A percentile compares a stretch with the other conserved stretches of the same genome.
Conservation (phyloP, 306 rosid genomes). For the Quercus wislizeni region DNA sequence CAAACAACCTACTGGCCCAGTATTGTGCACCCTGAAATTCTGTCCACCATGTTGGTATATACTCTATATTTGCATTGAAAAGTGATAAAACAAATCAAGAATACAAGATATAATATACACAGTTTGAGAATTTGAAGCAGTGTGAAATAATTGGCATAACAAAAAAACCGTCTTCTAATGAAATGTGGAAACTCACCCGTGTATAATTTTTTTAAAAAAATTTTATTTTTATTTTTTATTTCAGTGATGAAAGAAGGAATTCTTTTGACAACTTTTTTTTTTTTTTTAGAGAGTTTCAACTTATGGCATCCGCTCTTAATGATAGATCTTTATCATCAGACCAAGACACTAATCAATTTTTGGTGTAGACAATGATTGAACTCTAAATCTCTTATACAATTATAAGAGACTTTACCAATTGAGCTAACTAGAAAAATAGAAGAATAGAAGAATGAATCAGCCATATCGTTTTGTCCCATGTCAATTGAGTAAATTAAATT, state of each 20-base stretch:
- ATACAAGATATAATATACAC: too few species aligned
- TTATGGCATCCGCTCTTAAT: background rate
- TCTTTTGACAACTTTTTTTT: background rate
- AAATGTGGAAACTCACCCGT: background rate
- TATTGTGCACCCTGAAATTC: constrained; percentile 32
- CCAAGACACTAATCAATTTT: too few species aligned
- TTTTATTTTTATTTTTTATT: background rate
- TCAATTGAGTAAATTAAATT: background rate
- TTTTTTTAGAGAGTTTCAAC: too few species aligned
- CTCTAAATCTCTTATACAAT: too few species aligned
- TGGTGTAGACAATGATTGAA: too few species aligned
- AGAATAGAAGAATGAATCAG: background rate
- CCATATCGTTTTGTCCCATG: constrained; percentile 1
- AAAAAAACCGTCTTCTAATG: background rate
- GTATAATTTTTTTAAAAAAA: too few species aligned
- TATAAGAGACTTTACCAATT: too few species aligned
- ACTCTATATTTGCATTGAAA: background rate
- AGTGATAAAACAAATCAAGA: too few species aligned
- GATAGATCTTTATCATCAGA: too few species aligned
- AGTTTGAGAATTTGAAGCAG: background rate
- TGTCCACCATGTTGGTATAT: constrained; percentile 24
- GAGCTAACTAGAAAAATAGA: too few species aligned
- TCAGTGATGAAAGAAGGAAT: background rate
- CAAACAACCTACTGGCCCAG: constrained; percentile 30
- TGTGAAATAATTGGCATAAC: background rate